phyloP scores from a whole-genome alignment of 495 filamentous ascomycete genomes.

The Aspergillus mulundensis region DNA sequence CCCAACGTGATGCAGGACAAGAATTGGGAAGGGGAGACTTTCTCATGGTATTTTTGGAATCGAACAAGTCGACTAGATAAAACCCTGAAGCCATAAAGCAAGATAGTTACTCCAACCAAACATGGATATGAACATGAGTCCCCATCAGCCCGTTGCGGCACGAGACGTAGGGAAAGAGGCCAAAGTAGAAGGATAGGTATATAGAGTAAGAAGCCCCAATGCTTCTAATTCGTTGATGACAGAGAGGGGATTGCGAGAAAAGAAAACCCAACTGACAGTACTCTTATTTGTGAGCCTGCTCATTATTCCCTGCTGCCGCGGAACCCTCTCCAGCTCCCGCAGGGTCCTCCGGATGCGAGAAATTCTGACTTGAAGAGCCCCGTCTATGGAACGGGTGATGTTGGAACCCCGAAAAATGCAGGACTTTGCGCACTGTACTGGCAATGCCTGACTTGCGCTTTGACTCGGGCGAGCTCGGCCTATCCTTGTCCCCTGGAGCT shows the following conservation, averaged over 20 bases:
- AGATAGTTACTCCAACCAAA: too few species aligned
- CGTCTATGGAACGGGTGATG: constrained; percentile 42
- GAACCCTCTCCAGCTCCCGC: not conserved
- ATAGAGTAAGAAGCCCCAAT: too few species aligned
- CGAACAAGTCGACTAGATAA: too few species aligned
- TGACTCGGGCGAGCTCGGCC: constrained; percentile 20
- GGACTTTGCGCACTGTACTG: constrained; percentile 42
- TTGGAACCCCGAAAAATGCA: constrained; percentile 35
- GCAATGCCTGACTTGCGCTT: constrained; percentile 38
- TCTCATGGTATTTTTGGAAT: too few species aligned
- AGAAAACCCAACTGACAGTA: not conserved
- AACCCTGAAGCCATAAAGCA: too few species aligned
- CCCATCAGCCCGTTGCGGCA: too few species aligned
- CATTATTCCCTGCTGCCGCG: not conserved
- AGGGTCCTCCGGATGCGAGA: constrained; percentile 4
- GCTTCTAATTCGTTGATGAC: too few species aligned
- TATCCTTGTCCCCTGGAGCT: constrained; percentile 9
- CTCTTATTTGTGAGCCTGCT: not conserved
- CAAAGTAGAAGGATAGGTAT: too few species aligned
- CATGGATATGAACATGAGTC: too few species aligned
- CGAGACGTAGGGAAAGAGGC: too few species aligned
- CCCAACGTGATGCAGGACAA: too few species aligned
- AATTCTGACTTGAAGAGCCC: constrained; percentile 31
- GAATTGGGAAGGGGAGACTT: too few species aligned
- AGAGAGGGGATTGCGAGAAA: not conserved